phyloP scores from a whole-genome alignment of 2,329 filamentous ascomycete species.

The Westerdykella ornata region DNA sequence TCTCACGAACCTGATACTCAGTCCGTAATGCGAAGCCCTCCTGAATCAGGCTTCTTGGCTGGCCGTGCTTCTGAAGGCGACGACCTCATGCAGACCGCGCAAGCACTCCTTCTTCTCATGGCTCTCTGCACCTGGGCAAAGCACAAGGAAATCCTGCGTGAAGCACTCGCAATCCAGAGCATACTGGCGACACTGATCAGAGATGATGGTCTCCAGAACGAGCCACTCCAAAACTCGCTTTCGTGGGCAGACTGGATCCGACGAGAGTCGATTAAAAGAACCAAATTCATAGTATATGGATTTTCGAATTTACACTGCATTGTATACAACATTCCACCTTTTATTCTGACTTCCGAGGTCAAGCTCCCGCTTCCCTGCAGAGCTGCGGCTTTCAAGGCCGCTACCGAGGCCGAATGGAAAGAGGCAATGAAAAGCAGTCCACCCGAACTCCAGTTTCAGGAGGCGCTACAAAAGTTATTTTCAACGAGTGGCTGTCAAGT shows the following conservation, averaged over 20 bases:
- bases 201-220: constrained; percentile 47
- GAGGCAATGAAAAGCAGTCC: constrained; percentile 21
- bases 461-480: constrained; percentile 31
- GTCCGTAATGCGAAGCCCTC: constrained; percentile 12
- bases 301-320: constrained; percentile 56
- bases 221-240: constrained; percentile 52
- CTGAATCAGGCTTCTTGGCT: constrained; percentile 17
- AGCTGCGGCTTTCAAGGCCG: constrained; percentile 51
- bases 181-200: constrained; percentile 51
- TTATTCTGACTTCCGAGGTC: constrained; percentile 51
- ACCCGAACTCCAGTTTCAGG: constrained; percentile 26
- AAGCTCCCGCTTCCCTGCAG: constrained; percentile 50
- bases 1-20: constrained; percentile 12
- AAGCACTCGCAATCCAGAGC: constrained; percentile 53
- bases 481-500: constrained; percentile 27
- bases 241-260: constrained; percentile 49
- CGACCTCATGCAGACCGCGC: constrained; percentile 56
- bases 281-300: constrained; percentile 52
- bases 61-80: constrained; percentile 24
- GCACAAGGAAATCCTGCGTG: constrained; percentile 51
- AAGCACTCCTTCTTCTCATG: constrained; percentile 56
- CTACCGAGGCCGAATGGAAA: constrained; percentile 46
- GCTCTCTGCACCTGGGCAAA: constrained; percentile 56
- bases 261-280: constrained; percentile 49
- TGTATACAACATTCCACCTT: constrained; percentile 55